Conservation (phyloP, 768 basidiomycete species). For the Coprinellus aureogranulatus region DNA sequence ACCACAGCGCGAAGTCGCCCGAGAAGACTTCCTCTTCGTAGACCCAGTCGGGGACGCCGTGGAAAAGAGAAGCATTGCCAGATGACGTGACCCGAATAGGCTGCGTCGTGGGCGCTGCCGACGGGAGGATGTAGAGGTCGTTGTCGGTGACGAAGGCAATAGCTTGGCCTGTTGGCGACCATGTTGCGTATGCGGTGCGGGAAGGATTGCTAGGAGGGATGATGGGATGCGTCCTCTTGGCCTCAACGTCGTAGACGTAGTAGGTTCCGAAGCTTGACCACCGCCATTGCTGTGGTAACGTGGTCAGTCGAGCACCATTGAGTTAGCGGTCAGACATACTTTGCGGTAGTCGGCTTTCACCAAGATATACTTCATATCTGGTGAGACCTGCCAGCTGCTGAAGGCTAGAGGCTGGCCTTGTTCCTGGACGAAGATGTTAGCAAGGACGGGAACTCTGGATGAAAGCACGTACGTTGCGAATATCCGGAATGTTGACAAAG, state of each 20-base stretch:
- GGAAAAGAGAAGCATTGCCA: conserved; percentile 82
- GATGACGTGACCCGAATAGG: conserved; percentile 77
- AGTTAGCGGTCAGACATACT: conserved; percentile 34
- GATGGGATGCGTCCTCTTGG: conserved; percentile 68
- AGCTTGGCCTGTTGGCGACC: conserved; percentile 82
- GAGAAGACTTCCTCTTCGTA: conserved; percentile 91
- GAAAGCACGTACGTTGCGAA: conserved; percentile 56
- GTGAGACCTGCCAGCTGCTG: conserved; percentile 76
- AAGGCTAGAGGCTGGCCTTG: conserved; percentile 50
- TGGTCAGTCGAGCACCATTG: not conserved
- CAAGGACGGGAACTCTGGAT: not conserved
- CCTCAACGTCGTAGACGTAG: conserved; percentile 79
- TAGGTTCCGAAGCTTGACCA: conserved; percentile 89
- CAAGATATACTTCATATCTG: conserved; percentile 88
- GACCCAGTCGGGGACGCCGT: conserved; percentile 97
- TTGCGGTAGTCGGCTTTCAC: conserved; percentile 74
- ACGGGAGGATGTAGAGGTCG: conserved; percentile 82
- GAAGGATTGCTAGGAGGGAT: conserved; percentile 68
- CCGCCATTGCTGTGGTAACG: conserved; percentile 78
- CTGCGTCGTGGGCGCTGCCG: conserved; percentile 46
- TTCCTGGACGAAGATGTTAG: conserved; percentile 40
- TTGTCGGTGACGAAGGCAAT: conserved; percentile 86
- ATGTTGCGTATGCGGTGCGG: conserved; percentile 73
- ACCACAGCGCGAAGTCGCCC: conserved; percentile 79
- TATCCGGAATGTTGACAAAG: conserved; percentile 56